Evolutionary conservation across 2,329 filamentous ascomycete genomes (phyloP).

Genomic region (Plenodomus tracheiphilus): DNA sequence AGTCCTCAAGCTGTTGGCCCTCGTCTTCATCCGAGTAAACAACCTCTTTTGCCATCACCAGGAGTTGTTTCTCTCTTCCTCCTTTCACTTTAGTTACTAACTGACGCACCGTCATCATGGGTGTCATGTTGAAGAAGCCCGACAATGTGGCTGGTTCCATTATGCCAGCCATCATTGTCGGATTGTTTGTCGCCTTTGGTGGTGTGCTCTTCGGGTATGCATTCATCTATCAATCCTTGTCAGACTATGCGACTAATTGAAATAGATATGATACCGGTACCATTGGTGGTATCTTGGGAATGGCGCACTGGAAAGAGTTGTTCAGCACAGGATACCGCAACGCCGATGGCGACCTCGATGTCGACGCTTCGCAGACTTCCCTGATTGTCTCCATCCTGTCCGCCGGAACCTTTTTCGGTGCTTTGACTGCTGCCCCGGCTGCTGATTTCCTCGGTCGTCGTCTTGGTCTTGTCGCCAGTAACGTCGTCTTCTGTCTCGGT

Average conservation of each 20-base stretch:
- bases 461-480: conserved; percentile 55
- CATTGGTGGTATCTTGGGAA: conserved; percentile 67
- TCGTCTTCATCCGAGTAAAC: conserved; percentile 12
- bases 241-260: conserved; percentile 8
- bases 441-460: conserved; percentile 74
- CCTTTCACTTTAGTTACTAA: conserved; percentile 8
- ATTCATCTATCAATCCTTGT: neutral
- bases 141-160: conserved; percentile 68
- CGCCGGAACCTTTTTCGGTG: conserved; percentile 76
- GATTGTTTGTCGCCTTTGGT: conserved; percentile 52
- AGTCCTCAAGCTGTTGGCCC: conserved; percentile 7
- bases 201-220: conserved; percentile 48
- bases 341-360: conserved; percentile 44
- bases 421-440: conserved; percentile 66
- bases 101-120: conserved; percentile 30
- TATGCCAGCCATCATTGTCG: conserved; percentile 43
- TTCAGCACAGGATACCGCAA: conserved; percentile 54
- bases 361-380: conserved; percentile 60
- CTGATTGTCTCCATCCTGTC: conserved; percentile 82
- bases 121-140: conserved; percentile 62
- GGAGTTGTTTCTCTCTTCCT: conserved; percentile 4
- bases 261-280: conserved; percentile 45
- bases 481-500: conserved; percentile 44
- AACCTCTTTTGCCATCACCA: conserved; percentile 1
- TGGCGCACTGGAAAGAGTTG: conserved; percentile 67